These are phyloP conservation scores for Drechslerella stenobrocha DNA, from an alignment of 2,329 filamentous ascomycete species.

Conservation along the genomic window DNA sequence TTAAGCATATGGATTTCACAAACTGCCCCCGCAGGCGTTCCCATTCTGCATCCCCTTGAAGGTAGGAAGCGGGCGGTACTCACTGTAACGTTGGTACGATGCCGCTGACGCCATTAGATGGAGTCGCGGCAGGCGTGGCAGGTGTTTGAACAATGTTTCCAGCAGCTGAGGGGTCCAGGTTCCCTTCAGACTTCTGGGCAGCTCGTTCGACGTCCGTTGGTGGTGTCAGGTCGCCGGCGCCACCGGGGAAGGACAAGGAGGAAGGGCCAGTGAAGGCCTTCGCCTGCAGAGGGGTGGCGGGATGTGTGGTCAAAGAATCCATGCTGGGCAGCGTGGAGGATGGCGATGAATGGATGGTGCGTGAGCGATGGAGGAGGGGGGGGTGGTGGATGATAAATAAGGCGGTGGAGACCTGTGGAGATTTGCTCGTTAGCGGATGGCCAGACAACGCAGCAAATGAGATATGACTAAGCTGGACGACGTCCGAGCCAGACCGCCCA, in stretches of 20 bases:
- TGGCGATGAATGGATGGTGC: slow-evolving; percentile 9
- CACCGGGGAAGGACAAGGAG: slow-evolving; percentile 88
- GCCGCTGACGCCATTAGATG: slow-evolving; percentile 79
- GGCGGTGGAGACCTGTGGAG: background rate
- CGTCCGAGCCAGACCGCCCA: background rate
- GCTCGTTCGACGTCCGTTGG: slow-evolving; percentile 70
- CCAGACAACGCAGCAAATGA: background rate
- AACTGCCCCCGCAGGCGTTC: slow-evolving; percentile 17
- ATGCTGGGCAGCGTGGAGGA: slow-evolving; percentile 61
- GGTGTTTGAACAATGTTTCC: slow-evolving; percentile 60
- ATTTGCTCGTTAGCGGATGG: background rate
- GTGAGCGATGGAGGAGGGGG: background rate
- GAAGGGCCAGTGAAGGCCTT: slow-evolving; percentile 93
- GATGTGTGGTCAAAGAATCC: slow-evolving; percentile 90
- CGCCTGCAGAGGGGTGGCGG: slow-evolving; percentile 85
- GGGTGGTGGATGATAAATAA: background rate
- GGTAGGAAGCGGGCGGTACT: slow-evolving; percentile 60
- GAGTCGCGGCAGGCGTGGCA: slow-evolving; percentile 86
- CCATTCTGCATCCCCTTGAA: slow-evolving; percentile 52
- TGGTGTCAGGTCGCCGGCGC: slow-evolving; percentile 78
- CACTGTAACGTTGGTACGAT: slow-evolving; percentile 95
- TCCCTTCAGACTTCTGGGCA: slow-evolving; percentile 59
- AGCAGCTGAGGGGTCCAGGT: slow-evolving; percentile 59
- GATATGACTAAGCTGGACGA: slow-evolving; percentile 2
- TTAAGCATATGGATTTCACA: slow-evolving; percentile 58